Conservation (phyloP, 2,329 filamentous ascomycete species). For the Trichoderma afroharzianum region DNA sequence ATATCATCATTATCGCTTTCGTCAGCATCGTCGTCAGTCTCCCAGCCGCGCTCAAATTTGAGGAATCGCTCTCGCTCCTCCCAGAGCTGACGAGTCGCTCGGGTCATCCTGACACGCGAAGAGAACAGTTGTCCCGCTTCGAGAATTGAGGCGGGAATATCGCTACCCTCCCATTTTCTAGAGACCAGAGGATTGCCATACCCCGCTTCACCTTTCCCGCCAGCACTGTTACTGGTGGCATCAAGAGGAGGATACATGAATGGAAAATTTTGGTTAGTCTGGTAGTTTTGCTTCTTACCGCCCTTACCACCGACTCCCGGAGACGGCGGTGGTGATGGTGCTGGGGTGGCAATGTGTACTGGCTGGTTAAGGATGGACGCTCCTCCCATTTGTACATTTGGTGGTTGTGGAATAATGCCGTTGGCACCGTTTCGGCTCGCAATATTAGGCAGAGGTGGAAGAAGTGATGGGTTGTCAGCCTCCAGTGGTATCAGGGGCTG, state of each 20-base stretch:
- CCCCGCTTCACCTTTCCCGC: slow-evolving; percentile 81
- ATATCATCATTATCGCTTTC: slow-evolving; percentile 43
- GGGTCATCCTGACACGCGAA: slow-evolving; percentile 82
- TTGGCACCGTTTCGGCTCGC: slow-evolving; percentile 59
- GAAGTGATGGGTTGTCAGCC: slow-evolving; percentile 82
- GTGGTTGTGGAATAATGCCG: slow-evolving; percentile 57
- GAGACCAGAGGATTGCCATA: slow-evolving; percentile 77
- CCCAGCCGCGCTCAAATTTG: slow-evolving; percentile 89
- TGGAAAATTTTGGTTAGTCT: slow-evolving; percentile 97
- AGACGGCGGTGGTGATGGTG: slow-evolving; percentile 90
- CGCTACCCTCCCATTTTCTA: slow-evolving; percentile 86
- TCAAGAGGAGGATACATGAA: slow-evolving; percentile 96
- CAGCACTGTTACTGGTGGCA: slow-evolving; percentile 80
- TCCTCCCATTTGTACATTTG: slow-evolving; percentile 54
- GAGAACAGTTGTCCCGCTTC: slow-evolving; percentile 94
- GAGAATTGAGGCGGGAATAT: slow-evolving; percentile 89
- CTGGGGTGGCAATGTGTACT: slow-evolving; percentile 97
- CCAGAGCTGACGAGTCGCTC: slow-evolving; percentile 91
- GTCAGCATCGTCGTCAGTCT: slow-evolving; percentile 39
- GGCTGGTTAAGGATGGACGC: slow-evolving; percentile 89
- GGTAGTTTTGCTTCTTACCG: slow-evolving; percentile 98
- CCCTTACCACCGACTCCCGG: slow-evolving; percentile 83
- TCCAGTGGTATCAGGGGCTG: slow-evolving; percentile 79
- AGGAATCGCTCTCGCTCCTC: slow-evolving; percentile 88
- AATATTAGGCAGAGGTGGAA: slow-evolving; percentile 79